Conservation (phyloP, 2,329 filamentous ascomycete genomes). For the Ceratocystis huliohia region DNA sequence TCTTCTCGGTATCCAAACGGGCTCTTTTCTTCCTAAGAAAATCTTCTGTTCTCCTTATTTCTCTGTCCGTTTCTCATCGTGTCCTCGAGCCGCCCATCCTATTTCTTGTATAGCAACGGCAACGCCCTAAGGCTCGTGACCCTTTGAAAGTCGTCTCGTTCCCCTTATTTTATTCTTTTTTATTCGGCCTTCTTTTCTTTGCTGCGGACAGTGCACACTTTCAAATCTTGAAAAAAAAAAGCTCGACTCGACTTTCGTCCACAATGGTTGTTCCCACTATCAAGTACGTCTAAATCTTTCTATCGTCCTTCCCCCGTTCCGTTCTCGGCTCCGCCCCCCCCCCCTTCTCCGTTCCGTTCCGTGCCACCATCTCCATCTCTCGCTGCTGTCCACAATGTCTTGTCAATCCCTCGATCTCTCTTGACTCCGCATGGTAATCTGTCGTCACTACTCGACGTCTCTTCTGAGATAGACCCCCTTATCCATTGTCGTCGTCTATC, state of each 20-base stretch:
- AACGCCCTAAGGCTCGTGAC: background rate
- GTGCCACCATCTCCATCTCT: background rate
- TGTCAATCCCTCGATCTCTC: background rate
- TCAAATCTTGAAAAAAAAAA: background rate
- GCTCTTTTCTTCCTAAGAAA: background rate
- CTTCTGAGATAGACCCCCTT: background rate
- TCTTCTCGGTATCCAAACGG: background rate
- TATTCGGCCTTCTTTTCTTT: slow-evolving; percentile 1
- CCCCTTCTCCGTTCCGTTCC: background rate
- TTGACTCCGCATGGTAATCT: background rate
- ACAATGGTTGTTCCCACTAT: slow-evolving; percentile 53
- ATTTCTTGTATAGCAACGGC: background rate
- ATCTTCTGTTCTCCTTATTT: background rate
- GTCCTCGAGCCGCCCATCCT: background rate
- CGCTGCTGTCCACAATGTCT: background rate
- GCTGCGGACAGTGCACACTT: background rate
- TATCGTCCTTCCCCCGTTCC: background rate
- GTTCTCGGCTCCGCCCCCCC: background rate
- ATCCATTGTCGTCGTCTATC: background rate
- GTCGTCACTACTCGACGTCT: background rate
- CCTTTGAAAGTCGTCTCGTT: background rate
- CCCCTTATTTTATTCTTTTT: slow-evolving; percentile 3
- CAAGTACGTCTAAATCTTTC: slow-evolving; percentile 37
- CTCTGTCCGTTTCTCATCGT: background rate
- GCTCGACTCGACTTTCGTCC: slow-evolving; percentile 19